Evolutionary conservation across 805 yeast genomes (phyloP), one percentile per base, ranked within the genome.

Genomic region (Cyberlindnera samutprakarnensis): DNA sequence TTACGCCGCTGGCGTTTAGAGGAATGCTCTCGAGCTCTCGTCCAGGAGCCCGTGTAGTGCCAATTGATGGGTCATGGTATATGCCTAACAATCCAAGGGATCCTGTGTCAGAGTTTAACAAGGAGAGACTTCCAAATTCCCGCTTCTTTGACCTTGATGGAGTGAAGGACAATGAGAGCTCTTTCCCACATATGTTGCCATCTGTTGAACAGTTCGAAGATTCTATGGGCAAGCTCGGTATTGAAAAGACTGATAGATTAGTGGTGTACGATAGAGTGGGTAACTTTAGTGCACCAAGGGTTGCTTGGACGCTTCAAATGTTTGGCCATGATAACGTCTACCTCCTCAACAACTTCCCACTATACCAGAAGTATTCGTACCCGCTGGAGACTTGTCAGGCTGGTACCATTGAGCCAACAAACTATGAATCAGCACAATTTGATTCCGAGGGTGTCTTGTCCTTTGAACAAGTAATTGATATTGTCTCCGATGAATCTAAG

Each of bases 151-250:
- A 86, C 47, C 72, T 90, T 31, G 95, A 85, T 44, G 72, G 60
- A 15, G 59, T 84, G 32, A 72, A 72, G 33, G 83, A 82, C 40
- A 56, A 56, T 2, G 36, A 57, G 0, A 76, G 85, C 11, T 62
- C 69, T 13, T 88, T 70, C 49, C 96, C 98, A 2, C 97, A 92
- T 49, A 92, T 88, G 96, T 64, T 88, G 10, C 97, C 97, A 2
- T 56, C 66, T 6, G 51, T 62, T 18, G 60, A 57, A 2, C 66
- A 63, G 4, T 90, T 86, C 56, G 72, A 72, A 31, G 28, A 47
- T 5, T 67, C 71, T 1, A 63, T 78, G 44, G 57, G 69, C 9
- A 49, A 67, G 12, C 54, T 85, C 37, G 92, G 92, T 2, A 49
- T 84, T 18, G 42, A 49, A 4, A 59, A 59, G 17, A 58, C 62